Conservation (phyloP, 176 grass and related monocot species). For the Luzula sylvatica region DNA sequence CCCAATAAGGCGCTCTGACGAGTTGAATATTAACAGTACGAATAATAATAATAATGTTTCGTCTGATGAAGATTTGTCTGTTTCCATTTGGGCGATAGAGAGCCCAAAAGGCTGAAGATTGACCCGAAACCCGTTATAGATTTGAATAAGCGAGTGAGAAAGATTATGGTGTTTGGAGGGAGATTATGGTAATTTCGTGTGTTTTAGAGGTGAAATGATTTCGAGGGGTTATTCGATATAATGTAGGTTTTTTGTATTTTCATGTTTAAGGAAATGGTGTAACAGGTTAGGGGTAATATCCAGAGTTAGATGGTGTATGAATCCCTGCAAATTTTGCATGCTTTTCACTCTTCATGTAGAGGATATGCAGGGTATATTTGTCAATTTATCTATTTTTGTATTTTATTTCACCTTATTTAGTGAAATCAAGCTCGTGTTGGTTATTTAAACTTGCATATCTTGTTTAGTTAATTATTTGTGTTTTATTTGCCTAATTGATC, state of each 20-base stretch:
- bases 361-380: slow-evolving; percentile 15
- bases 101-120: slow-evolving; percentile 42
- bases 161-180: no score
- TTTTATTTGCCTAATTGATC: no score
- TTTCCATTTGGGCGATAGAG: slow-evolving; percentile 65
- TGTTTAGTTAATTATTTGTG: no score
- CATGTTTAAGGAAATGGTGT: slow-evolving; percentile 6
- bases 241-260: neutral
- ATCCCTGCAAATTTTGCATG: slow-evolving; percentile 17
- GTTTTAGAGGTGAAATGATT: slow-evolving; percentile 6
- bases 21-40: no score
- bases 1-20: slow-evolving; percentile 22
- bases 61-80: slow-evolving; percentile 67
- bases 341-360: slow-evolving; percentile 1
- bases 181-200: no score
- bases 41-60: slow-evolving; percentile 42
- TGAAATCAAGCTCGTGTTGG: no score
- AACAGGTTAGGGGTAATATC: neutral
- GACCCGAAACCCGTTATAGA: slow-evolving; percentile 32
- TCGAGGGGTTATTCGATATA: neutral
- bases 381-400: neutral
- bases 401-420: no score
- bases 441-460: no score
- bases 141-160: slow-evolving; percentile 56
- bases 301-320: no score